Conservation (phyloP, 352 stramenopile genomes). For the Globisporangium apiculatum region DNA sequence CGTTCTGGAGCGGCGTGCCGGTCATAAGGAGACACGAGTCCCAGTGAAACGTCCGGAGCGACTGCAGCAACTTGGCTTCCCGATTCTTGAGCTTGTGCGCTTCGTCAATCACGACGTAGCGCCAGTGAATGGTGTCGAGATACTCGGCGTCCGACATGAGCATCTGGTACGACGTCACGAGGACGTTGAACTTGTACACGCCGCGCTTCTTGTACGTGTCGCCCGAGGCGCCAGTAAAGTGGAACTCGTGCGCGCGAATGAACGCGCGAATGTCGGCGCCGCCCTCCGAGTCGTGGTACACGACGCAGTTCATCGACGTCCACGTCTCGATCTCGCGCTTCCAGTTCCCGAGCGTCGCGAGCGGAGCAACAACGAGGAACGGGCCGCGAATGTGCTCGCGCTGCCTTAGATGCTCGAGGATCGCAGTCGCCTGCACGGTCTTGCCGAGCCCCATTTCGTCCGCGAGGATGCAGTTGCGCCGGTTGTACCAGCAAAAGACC, state of each 20-base stretch:
- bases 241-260: constrained; percentile 96
- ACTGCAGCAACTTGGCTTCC: constrained; percentile 90
- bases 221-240: constrained; percentile 65
- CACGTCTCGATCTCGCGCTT: constrained; percentile 98
- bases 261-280: constrained; percentile 87
- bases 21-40: constrained; percentile 95
- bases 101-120: constrained; percentile 98
- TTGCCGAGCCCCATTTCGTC: constrained; percentile 91
- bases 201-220: constrained; percentile 64
- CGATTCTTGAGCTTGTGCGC: constrained; percentile 99
- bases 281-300: constrained; percentile 97
- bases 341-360: constrained; percentile 98
- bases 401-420: constrained; percentile 92
- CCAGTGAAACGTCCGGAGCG: constrained; percentile 80
- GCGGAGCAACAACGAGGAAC: constrained; percentile 97
- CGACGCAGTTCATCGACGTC: constrained; percentile 98
- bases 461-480: constrained; percentile 89
- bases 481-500: constrained; percentile 97
- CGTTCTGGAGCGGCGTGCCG: constrained; percentile 98
- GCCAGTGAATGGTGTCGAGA: constrained; percentile 92
- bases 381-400: constrained; percentile 91
- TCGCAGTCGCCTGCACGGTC: constrained; percentile 89
- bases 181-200: constrained; percentile 94
- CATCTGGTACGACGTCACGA: constrained; percentile 97
- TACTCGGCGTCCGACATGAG: constrained; percentile 93